phyloP scores from a whole-genome alignment of 2,329 filamentous ascomycete genomes.

The Trichoderma sp. region DNA sequence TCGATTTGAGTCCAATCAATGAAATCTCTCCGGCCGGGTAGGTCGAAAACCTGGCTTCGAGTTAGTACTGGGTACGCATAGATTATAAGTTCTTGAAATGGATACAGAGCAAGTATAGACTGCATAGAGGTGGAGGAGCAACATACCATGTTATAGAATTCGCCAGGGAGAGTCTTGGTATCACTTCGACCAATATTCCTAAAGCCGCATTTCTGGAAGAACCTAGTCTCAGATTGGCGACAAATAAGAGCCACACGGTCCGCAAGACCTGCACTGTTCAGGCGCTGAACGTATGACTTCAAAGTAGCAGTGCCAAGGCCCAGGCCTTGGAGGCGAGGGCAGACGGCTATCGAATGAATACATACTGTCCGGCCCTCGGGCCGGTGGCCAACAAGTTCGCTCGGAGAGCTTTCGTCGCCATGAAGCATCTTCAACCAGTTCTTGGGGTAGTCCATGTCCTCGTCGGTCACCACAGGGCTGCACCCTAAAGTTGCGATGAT shows the following conservation, averaged over 20 bases:
- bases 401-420: constrained; percentile 40
- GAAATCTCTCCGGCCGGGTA: background rate
- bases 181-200: constrained; percentile 66
- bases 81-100: background rate
- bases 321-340: constrained; percentile 71
- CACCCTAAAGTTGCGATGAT: constrained; percentile 73
- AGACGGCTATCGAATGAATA: constrained; percentile 79
- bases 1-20: background rate
- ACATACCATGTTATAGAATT: constrained; percentile 79
- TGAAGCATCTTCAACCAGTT: constrained; percentile 56
- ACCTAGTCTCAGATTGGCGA: constrained; percentile 70
- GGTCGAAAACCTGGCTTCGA: background rate
- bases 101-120: background rate
- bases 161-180: constrained; percentile 73
- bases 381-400: constrained; percentile 65
- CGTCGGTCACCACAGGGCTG: constrained; percentile 66
- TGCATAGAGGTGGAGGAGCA: background rate
- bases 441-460: constrained; percentile 71
- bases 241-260: constrained; percentile 76
- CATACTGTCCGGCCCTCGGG: constrained; percentile 73
- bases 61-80: background rate
- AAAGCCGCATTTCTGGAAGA: constrained; percentile 78
- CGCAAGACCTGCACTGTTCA: constrained; percentile 68
- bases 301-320: constrained; percentile 74
- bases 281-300: constrained; percentile 74